Evolutionary conservation across 164 flowering plant species (phyloP).

Genomic region (Hamamelis virginiana): DNA sequence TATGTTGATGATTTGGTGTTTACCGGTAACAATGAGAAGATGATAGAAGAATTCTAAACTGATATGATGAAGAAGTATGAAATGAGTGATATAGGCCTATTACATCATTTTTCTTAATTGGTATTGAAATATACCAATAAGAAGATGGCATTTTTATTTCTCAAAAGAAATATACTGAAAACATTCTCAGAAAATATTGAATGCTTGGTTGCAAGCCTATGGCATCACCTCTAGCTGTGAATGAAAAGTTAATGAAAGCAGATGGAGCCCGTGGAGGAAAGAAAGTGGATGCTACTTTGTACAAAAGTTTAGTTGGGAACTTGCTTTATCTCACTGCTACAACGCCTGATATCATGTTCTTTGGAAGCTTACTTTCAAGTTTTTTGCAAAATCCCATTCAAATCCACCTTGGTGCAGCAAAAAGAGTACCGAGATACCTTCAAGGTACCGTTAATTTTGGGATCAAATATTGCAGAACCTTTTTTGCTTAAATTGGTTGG

Average conservation of each 20-base stretch:
- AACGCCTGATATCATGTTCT: not conserved
- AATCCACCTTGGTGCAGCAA: not conserved
- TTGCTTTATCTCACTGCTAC: not conserved
- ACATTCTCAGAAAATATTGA: not conserved
- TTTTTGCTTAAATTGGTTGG: not conserved
- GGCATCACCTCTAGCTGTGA: not conserved
- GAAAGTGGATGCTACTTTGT: not conserved
- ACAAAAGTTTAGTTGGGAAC: not conserved
- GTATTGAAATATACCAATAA: not conserved
- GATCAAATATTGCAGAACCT: not conserved
- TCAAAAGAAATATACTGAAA: not conserved
- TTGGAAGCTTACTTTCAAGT: not conserved
- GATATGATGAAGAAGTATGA: slow-evolving; percentile 1
- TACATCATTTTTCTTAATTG: slow-evolving; percentile 9
- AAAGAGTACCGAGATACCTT: not conserved
- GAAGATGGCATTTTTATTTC: not conserved
- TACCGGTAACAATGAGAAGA: not conserved
- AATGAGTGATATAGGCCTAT: not conserved
- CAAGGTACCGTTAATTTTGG: not conserved
- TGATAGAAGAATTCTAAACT: not conserved
- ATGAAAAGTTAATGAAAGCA: not conserved
- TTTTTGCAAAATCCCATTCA: not conserved
- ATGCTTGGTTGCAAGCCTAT: not conserved
- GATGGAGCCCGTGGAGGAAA: not conserved
- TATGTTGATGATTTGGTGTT: not conserved